Percentiles rank a stretch among this genome's conserved stretches.
Conservation (phyloP, 139 green algal species). For the Chlorella sorokiniana region DNA sequence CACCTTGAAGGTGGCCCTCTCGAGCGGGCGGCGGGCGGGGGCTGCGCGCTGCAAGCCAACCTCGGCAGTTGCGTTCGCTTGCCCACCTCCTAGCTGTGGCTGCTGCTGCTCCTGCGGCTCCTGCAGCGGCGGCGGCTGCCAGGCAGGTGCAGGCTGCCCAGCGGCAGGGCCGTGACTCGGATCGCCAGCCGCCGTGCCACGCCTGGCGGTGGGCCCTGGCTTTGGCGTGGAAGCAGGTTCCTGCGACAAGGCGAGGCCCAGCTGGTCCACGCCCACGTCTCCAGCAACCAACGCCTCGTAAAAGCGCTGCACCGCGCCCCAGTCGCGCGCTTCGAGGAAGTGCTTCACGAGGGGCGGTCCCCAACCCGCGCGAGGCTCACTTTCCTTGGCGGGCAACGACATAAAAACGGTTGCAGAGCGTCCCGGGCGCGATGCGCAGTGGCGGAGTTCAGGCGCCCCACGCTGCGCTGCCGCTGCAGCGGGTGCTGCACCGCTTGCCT, state of each 20-base stretch:
- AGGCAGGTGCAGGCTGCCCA: neutral
- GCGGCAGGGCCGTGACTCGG: neutral
- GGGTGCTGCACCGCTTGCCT: no score
- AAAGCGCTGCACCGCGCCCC: neutral
- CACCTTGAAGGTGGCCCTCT: neutral
- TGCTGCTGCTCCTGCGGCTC: neutral
- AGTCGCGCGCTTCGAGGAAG: neutral
- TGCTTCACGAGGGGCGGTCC: neutral
- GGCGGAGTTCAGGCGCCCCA: no score
- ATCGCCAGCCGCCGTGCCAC: neutral
- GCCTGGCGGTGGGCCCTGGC: neutral
- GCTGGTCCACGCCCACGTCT: neutral
- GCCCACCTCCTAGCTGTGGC: neutral
- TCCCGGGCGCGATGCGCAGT: neutral
- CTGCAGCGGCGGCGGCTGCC: neutral
- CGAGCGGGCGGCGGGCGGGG: neutral
- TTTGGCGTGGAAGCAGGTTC: neutral
- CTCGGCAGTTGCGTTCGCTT: no score
- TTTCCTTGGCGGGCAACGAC: neutral
- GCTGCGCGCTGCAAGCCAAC: neutral
- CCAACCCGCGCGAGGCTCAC: neutral
- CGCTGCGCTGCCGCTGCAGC: no score
- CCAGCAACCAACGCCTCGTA: neutral
- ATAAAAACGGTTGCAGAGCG: neutral
- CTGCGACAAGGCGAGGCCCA: neutral